Percentiles rank a stretch among this genome's conserved stretches.
Conservation (phyloP, 352 stramenopile species). For the Globisporangium rhizosaccharum region DNA sequence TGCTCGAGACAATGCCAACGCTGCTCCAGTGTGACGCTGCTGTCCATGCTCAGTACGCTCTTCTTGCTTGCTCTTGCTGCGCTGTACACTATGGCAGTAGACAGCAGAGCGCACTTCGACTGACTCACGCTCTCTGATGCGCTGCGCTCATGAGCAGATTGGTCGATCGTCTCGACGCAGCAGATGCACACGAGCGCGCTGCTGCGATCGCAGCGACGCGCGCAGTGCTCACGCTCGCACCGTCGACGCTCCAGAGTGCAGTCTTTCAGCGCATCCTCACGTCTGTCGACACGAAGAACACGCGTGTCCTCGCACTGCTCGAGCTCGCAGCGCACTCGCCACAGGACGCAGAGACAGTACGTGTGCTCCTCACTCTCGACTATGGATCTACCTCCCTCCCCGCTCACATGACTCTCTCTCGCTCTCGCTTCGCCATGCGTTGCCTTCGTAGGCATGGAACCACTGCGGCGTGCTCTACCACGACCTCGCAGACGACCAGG, state of each 20-base stretch:
- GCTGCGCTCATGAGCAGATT: slow-evolving; percentile 1
- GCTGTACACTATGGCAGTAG: not conserved
- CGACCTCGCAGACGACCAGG: slow-evolving; percentile 24
- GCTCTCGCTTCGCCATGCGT: no score
- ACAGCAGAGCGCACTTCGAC: not conserved
- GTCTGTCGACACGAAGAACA: not conserved
- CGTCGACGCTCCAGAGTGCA: slow-evolving; percentile 15
- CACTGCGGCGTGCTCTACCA: slow-evolving; percentile 37
- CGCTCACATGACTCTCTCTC: not conserved
- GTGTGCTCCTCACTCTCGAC: not conserved
- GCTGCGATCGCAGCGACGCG: slow-evolving; percentile 28
- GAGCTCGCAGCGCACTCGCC: not conserved
- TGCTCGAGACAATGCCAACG: slow-evolving; percentile 44
- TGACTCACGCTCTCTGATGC: not conserved
- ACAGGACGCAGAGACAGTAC: not conserved
- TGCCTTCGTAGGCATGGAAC: slow-evolving; percentile 25
- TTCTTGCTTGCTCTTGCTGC: not conserved
- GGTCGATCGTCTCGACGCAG: not conserved
- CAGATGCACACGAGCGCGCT: slow-evolving; percentile 16
- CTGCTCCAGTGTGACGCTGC: slow-evolving; percentile 21
- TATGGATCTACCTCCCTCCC: not conserved
- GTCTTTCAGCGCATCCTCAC: not conserved
- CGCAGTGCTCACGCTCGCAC: slow-evolving; percentile 20
- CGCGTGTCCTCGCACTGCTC: not conserved
- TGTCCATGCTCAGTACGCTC: slow-evolving; percentile 20